phyloP scores from a whole-genome alignment of 2,329 filamentous ascomycete species.

The Teratosphaeria viscida region DNA sequence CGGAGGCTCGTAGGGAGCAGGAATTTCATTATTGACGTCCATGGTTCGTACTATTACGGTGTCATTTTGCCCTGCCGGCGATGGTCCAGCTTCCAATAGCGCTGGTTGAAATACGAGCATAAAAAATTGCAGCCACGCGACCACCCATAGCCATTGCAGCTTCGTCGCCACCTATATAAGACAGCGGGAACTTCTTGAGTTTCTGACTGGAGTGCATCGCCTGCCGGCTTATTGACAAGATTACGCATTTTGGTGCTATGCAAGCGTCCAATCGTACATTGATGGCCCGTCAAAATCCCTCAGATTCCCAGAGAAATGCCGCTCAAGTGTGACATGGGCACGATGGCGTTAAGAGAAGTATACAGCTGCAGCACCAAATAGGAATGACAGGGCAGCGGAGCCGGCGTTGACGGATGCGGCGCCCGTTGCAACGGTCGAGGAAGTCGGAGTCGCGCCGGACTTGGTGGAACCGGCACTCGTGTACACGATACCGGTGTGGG shows the following conservation, averaged over 20 bases:
- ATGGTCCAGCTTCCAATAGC: no score
- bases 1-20: no score
- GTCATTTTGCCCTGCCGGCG: no score
- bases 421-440: constrained; percentile 3
- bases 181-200: neutral
- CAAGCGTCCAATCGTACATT: neutral
- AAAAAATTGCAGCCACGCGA: no score
- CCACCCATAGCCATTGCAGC: no score
- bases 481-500: neutral
- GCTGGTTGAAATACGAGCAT: no score
- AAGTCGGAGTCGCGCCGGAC: constrained; percentile 1
- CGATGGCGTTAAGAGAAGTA: constrained; percentile 20
- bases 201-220: neutral
- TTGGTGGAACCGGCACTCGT: neutral
- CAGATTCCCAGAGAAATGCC: neutral
- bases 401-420: constrained; percentile 16
- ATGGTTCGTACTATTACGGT: no score
- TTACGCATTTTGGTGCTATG: neutral
- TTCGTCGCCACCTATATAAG: no score
- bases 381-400: constrained; percentile 29
- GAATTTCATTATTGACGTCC: no score
- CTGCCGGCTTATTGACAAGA: neutral
- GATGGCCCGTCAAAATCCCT: neutral
- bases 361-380: constrained; percentile 32
- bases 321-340: neutral